Conservation (phyloP, 208 protist genomes). For the Crithidia thermophila region DNA sequence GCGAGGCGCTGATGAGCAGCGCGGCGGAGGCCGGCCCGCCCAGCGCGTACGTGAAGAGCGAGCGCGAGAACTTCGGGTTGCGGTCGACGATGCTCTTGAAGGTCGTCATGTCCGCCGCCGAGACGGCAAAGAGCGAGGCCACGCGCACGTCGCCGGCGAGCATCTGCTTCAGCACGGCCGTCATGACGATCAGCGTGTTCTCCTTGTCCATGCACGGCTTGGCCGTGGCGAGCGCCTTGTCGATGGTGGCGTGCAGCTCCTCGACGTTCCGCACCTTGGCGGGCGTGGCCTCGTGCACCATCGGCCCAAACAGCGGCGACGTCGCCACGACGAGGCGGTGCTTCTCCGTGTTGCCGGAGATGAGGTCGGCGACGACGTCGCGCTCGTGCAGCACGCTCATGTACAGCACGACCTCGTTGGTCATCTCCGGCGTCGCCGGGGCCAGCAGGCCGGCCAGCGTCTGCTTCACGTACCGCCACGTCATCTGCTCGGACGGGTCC, state of each 20-base stretch:
- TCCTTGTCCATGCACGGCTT: conserved; percentile 20
- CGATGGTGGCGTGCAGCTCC: conserved; percentile 34
- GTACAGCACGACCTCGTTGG: conserved; percentile 41
- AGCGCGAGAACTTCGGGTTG: conserved; percentile 32
- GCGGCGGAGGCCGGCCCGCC: conserved; percentile 47
- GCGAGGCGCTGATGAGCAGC: conserved; percentile 38
- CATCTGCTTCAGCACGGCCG: conserved; percentile 56
- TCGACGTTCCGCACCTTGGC: conserved; percentile 25
- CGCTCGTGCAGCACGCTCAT: conserved; percentile 52
- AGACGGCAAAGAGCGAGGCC: conserved; percentile 47
- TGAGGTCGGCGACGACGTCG: conserved; percentile 44
- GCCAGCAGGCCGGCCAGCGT: conserved; percentile 34
- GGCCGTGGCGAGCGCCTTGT: conserved; percentile 38
- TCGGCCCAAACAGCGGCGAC: conserved; percentile 55
- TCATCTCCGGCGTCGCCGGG: conserved; percentile 4
- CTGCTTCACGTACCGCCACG: conserved; percentile 47
- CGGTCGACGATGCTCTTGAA: conserved; percentile 38
- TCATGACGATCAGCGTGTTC: conserved; percentile 46
- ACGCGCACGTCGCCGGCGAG: conserved; percentile 47
- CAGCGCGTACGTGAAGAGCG: conserved; percentile 55
- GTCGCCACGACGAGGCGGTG: conserved; percentile 41
- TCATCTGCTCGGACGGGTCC: conserved; percentile 34
- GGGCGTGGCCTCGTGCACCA: conserved; percentile 32
- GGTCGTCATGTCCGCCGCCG: conserved; percentile 38
- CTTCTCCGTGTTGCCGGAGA: conserved; percentile 16